Evolutionary conservation across 1,284 basidiomycete genomes (phyloP), one percentile per base, ranked within the genome.

Genomic region (Ustilago loliicola): DNA sequence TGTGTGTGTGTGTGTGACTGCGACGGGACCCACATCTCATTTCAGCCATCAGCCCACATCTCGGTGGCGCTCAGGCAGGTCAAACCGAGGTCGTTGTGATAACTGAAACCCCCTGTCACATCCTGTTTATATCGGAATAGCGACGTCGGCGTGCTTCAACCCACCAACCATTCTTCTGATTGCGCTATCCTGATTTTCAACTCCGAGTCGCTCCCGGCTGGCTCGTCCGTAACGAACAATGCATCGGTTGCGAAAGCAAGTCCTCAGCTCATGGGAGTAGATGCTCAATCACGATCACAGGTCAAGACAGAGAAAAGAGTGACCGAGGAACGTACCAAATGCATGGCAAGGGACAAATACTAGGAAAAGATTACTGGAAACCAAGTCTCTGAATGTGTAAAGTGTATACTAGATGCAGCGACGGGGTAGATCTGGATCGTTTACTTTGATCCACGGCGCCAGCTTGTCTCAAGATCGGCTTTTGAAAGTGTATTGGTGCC

Each of bases 391-490:
- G 21, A 21, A 21, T 21, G 27, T 29, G 3, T 32, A 50, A 50
- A 36, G 30, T 30, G 30, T 52, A 60, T 34, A 52, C 47, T 27
- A 25, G 23, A 59, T 48, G 9, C 47, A 48, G 47, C n/a, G 55
- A 57, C 19, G 7, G 25, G 17, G 13, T 21, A 27, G 42, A 21
- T 17, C 27, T 1, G 10, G 1, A 23, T 42, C 23, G 25, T n/a
- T 40, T 55, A 76, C 48, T 76, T 76, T 23, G 68, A 68, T 25
- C 64, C 73, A 21, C 73, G 64, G 9, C 73, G 57, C 73, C 73
- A 76, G 61, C 68, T 71, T 17, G 73, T 66, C 54, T 76, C 73
- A 11, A 76, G 58, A 50, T 76, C 73, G 17, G 73, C 73, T 42
- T 69, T 71, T 17, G 68, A 71, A 10, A 65, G 52, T 10, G 57